phyloP scores from a whole-genome alignment of 2,329 filamentous ascomycete genomes.

The Alternaria conjuncta region DNA sequence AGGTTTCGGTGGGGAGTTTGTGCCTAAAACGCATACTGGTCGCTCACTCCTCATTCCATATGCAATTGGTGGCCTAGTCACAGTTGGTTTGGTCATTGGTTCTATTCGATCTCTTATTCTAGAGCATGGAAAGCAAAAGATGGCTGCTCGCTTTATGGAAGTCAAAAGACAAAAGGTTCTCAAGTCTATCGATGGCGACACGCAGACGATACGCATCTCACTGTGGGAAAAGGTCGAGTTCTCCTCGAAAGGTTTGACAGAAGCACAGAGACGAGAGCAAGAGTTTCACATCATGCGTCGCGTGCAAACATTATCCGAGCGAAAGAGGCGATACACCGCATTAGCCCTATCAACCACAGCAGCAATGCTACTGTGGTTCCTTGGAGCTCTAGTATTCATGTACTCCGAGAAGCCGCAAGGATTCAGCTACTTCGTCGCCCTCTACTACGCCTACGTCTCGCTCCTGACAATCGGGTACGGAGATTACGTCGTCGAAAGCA shows the following conservation, averaged over 20 bases:
- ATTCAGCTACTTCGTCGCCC: conserved; percentile 60
- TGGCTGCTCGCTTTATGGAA: conserved; percentile 58
- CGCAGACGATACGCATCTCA: conserved; percentile 52
- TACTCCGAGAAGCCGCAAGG: conserved; percentile 53
- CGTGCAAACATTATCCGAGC: conserved; percentile 47
- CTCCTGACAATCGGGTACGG: conserved; percentile 64
- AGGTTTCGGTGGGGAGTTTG: conserved; percentile 59
- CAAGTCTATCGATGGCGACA: conserved; percentile 46
- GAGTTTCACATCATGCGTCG: conserved; percentile 56
- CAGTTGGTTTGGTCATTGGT: conserved; percentile 62
- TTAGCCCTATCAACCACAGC: conserved; percentile 49
- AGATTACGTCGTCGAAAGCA: conserved; percentile 55
- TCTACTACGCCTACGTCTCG: conserved; percentile 62
- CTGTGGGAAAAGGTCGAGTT: conserved; percentile 51
- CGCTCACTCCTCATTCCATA: conserved; percentile 61
- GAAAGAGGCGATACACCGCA: conserved; percentile 49
- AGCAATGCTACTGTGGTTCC: conserved; percentile 52
- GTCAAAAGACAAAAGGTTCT: conserved; percentile 55
- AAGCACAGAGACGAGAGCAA: conserved; percentile 53
- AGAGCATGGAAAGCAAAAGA: conserved; percentile 59
- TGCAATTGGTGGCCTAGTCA: conserved; percentile 62
- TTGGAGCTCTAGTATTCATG: conserved; percentile 60
- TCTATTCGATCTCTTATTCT: conserved; percentile 59
- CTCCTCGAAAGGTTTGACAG: conserved; percentile 47
- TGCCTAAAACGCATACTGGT: conserved; percentile 58